Base-by-base conservation (phyloP, 2,329 filamentous ascomycete genomes). In the Kalaharituber pfeilii region DNA sequence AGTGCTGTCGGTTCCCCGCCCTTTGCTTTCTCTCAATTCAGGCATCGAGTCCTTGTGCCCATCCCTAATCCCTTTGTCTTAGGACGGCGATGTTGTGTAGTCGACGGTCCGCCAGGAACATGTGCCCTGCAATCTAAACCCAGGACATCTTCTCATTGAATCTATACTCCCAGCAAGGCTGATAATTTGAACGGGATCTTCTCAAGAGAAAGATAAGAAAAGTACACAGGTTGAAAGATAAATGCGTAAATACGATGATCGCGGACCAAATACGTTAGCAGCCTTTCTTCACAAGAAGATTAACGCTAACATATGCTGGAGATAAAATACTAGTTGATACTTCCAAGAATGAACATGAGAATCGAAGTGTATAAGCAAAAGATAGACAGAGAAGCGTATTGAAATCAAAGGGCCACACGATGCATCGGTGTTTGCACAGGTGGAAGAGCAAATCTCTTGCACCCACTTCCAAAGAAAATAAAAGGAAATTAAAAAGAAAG, bases 401-500 rank as follows among this genome's bases (percentile, higher is more conserved):
- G 36, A n/a, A 49, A 53, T 36, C 49, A 51, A 53, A 55, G 52
- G 45, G 33, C 55, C 45, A 42, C 53, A 45, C 51, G 49, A 55
- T 26, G 51, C 51, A 44, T 42, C 30, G 49, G 50, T 56, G 51
- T 26, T 44, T 28, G 25, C 24, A 28, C 30, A 26, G 4, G 50
- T n/a, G 18, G 13, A 47, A 26, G 3, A 49, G 18, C 22, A 26
- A 52, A 52, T 15, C 24, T 7, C 36, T 47, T 13, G 2, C 29
- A 30, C 25, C 15, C 60, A 62, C 50, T 53, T 51, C 50, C 55
- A 59, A 60, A 61, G 50, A 61, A 61, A 56, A 54, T 25, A 18
- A 20, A 49, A 39, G 27, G 30, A 45, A 50, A 36, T 22, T 52
- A 50, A 47, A n/a, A 26, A 55, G 29, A 36, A 20, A 36, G 45